These are phyloP conservation scores for Solanum etuberosum DNA, from an alignment of 257 asterid genomes.

Conservation along the genomic window DNA sequence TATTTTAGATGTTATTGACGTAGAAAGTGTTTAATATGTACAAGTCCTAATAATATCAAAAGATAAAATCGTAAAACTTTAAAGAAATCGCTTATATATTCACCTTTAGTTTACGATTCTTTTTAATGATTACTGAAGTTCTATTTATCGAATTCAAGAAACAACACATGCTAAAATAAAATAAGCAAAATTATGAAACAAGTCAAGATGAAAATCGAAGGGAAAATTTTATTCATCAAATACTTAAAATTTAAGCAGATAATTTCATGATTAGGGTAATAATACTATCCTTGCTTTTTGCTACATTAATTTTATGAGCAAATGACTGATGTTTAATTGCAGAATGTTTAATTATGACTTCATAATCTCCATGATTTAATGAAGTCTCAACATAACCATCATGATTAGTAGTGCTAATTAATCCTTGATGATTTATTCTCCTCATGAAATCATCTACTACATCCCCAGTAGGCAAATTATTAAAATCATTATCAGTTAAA, in stretches of 20 bases:
- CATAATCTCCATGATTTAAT: constrained; percentile 22
- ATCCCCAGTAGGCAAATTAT: constrained; percentile 23
- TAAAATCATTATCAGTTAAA: constrained; percentile 18
- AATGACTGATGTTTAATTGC: not conserved
- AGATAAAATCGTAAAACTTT: not conserved
- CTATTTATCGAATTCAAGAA: not conserved
- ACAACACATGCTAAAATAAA: not conserved
- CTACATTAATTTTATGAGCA: not conserved
- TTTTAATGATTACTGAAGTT: not conserved
- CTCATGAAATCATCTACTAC: constrained; percentile 16
- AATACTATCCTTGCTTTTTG: not conserved
- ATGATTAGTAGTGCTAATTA: constrained; percentile 4
- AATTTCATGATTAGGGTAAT: not conserved
- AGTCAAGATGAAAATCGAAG: not conserved
- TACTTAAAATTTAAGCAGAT: not conserved
- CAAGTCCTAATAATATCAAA: not conserved
- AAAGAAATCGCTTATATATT: not conserved
- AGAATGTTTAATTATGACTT: constrained; percentile 1
- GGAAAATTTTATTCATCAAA: not conserved
- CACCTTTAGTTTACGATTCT: not conserved
- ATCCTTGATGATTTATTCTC: constrained; percentile 6
- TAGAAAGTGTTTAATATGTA: not conserved
- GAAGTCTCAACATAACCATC: constrained; percentile 11
- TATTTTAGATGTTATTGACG: not conserved
- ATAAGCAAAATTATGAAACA: not conserved